Percentiles rank a stretch among this genome's conserved stretches.
These are phyloP conservation scores for Avicennia marina DNA, from an alignment of 257 asterid species.

Conservation along the genomic window DNA sequence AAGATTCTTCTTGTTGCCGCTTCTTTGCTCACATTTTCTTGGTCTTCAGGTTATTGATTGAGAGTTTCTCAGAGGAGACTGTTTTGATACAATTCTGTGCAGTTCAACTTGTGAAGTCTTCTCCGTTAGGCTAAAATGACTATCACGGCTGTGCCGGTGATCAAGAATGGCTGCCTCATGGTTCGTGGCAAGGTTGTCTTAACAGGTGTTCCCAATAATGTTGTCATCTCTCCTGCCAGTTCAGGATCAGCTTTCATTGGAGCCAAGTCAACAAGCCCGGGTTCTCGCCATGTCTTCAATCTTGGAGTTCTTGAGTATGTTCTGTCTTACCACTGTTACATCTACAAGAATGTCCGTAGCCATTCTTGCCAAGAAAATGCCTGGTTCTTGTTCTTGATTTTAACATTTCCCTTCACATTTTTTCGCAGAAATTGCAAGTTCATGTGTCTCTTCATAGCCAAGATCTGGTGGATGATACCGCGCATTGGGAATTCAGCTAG, in stretches of 20 bases:
- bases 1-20: too few relatives aligned
- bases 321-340: background rate
- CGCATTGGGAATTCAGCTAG: slow-evolving; percentile 46
- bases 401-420: background rate
- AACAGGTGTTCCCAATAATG: slow-evolving; percentile 35
- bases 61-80: background rate
- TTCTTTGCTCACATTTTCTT: too few relatives aligned
- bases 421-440: slow-evolving; percentile 39
- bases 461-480: slow-evolving; percentile 83
- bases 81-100: slow-evolving; percentile 11
- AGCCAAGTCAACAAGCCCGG: slow-evolving; percentile 28
- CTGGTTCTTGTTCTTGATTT: background rate
- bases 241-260: slow-evolving; percentile 53
- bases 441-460: slow-evolving; percentile 48
- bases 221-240: slow-evolving; percentile 34
- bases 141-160: slow-evolving; percentile 42
- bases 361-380: too few relatives aligned
- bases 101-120: background rate
- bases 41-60: background rate
- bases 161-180: slow-evolving; percentile 44
- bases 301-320: slow-evolving; percentile 58
- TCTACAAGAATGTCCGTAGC: too few relatives aligned
- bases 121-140: slow-evolving; percentile 35
- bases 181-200: slow-evolving; percentile 49
- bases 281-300: slow-evolving; percentile 43